Base-by-base conservation (phyloP, 371 early-diverging fungal genomes). In the Mucor mucedo region DNA sequence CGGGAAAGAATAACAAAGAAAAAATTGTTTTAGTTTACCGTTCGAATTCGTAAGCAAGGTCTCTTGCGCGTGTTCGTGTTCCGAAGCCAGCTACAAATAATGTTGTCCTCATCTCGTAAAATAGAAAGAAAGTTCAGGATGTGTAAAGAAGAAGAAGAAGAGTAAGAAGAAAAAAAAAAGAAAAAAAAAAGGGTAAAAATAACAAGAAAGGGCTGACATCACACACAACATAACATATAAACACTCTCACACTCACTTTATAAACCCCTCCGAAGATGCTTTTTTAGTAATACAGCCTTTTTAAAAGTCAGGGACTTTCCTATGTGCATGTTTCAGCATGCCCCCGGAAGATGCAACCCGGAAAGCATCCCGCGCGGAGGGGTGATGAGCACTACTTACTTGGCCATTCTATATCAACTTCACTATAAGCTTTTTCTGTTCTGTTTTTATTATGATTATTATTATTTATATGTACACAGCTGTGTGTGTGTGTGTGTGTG, bases 21-120 rank as follows among this genome's bases (percentile, higher is more conserved):
- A 42, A 55, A n/a, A 13, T 4, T 55, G 5, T 5, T 8, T 28
- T 50, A 30, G 50, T 50, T 50, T 50, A 91, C 91, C 92, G 80
- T 80, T 93, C 92, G 75, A 93, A 93, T 61, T 93, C 93, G 72
- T 91, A 90, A 32, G 92, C 92, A 35, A 93, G 82, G 71, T 92
- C 91, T 73, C 86, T 79, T 14, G 93, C 93, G 35, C 92, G 84
- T 52, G 87, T 89, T 60, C 85, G 77, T 40, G 80, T 65, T 44
- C 84, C 77, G 77, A 93, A 86, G 33, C 93, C 93, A 52, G 90
- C 90, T 53, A 88, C 87, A 67, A 90, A 91, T 45, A 93, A 80
- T 8, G 89, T 89, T 27, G 84, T 75, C 58, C 61, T 73, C 76
- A 75, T 78, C n/a, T 56, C 16, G 16, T 47, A 32, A 14, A 28